These are phyloP conservation scores for Serendipita sp. DNA, from an alignment of 768 basidiomycete species.

Conservation along the genomic window DNA sequence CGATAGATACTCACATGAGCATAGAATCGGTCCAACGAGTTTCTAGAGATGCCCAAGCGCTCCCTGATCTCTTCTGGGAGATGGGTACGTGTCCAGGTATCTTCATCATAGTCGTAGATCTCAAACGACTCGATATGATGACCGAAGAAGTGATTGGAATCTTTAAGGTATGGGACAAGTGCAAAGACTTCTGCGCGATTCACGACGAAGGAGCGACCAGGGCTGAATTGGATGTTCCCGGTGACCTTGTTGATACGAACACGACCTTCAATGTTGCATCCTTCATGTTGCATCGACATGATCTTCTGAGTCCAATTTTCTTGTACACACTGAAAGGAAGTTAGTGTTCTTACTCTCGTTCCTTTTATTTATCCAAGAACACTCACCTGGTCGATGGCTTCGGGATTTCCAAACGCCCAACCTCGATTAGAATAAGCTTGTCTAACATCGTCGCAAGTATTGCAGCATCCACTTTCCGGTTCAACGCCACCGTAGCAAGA, in stretches of 20 bases:
- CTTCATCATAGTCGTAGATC: conserved; percentile 74
- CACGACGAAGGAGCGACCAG: conserved; percentile 88
- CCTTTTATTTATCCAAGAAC: neutral
- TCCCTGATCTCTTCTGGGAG: conserved; percentile 25
- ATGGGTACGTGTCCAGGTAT: conserved; percentile 4
- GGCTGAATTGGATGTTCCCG: conserved; percentile 89
- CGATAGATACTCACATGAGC: conserved; percentile 30
- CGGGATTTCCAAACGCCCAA: conserved; percentile 89
- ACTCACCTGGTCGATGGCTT: conserved; percentile 79
- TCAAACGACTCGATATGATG: conserved; percentile 69
- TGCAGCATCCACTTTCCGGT: conserved; percentile 74
- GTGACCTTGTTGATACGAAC: conserved; percentile 94
- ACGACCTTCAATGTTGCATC: conserved; percentile 83
- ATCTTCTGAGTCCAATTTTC: conserved; percentile 95
- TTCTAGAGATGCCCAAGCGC: conserved; percentile 51
- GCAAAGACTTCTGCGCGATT: conserved; percentile 66
- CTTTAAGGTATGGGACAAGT: conserved; percentile 85
- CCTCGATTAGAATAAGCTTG: conserved; percentile 79
- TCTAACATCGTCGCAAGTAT: conserved; percentile 90
- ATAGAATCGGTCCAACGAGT: conserved; percentile 59
- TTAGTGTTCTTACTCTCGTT: neutral
- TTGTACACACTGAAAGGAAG: conserved; percentile 52
- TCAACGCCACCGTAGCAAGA: conserved; percentile 85
- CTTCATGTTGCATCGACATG: conserved; percentile 81
- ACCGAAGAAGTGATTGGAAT: conserved; percentile 78